phyloP scores from a whole-genome alignment of 2,329 filamentous ascomycete genomes.

The Botrytis deweyae region DNA sequence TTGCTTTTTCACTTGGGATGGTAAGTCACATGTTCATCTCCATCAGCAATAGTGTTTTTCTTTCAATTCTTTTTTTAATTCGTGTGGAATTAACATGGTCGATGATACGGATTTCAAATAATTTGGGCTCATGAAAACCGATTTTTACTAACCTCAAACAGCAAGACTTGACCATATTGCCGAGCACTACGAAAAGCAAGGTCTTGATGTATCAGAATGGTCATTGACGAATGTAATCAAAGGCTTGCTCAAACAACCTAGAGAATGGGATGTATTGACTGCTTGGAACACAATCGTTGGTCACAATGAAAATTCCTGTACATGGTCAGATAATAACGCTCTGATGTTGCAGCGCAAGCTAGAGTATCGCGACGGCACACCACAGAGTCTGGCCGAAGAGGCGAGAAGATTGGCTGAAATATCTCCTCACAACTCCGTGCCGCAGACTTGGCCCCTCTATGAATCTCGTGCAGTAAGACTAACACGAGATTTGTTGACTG shows the following conservation, averaged over 20 bases:
- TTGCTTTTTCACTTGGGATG: slow-evolving; percentile 30
- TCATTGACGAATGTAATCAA: slow-evolving; percentile 29
- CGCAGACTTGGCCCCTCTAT: neutral
- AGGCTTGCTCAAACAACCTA: slow-evolving; percentile 30
- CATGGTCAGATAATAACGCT: slow-evolving; percentile 27
- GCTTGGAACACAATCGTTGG: slow-evolving; percentile 28
- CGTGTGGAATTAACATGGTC: neutral
- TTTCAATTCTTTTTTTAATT: neutral
- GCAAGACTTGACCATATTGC: slow-evolving; percentile 31
- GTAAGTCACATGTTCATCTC: slow-evolving; percentile 23
- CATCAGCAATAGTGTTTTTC: neutral
- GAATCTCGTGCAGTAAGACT: slow-evolving; percentile 1
- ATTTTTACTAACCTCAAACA: slow-evolving; percentile 15
- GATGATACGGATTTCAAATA: neutral
- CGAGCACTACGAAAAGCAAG: slow-evolving; percentile 32
- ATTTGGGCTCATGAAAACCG: neutral
- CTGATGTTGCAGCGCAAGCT: slow-evolving; percentile 26
- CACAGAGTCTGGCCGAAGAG: slow-evolving; percentile 16
- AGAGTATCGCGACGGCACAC: slow-evolving; percentile 28
- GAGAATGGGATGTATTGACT: slow-evolving; percentile 25
- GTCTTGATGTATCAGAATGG: slow-evolving; percentile 24
- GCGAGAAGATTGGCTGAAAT: slow-evolving; percentile 21
- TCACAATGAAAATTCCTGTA: slow-evolving; percentile 21
- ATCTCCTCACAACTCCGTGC: neutral
- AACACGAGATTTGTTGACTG: neutral